phyloP scores from a whole-genome alignment of 1,284 basidiomycete genomes.

The Somion occarium region DNA sequence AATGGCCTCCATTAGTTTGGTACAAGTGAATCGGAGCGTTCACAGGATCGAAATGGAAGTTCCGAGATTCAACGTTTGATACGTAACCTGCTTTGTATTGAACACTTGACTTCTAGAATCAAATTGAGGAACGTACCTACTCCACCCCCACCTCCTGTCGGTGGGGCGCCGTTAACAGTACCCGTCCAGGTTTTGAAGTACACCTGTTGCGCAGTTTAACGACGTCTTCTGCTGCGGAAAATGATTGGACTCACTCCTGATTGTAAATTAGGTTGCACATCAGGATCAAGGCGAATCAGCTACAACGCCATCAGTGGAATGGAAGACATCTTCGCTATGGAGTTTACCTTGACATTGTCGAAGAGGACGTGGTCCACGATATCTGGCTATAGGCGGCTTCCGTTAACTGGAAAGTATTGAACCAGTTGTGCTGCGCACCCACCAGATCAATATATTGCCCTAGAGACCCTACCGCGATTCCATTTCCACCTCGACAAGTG shows the following conservation, averaged over 20 bases:
- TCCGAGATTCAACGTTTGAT: constrained; percentile 42
- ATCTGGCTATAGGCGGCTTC: constrained; percentile 39
- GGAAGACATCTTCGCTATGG: no score
- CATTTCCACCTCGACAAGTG: constrained; percentile 59
- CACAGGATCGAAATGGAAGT: constrained; percentile 45
- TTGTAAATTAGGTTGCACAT: constrained; percentile 51
- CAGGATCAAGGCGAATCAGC: constrained; percentile 41
- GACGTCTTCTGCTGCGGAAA: neutral
- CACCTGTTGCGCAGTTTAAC: constrained; percentile 30
- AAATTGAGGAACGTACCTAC: constrained; percentile 28
- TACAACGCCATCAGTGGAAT: no score
- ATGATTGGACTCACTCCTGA: constrained; percentile 35
- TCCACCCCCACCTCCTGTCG: constrained; percentile 61
- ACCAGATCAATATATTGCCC: constrained; percentile 57
- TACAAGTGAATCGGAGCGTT: constrained; percentile 42
- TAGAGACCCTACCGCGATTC: constrained; percentile 59
- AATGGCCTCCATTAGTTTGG: constrained; percentile 49
- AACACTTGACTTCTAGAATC: neutral
- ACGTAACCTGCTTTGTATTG: constrained; percentile 39
- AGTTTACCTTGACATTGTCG: constrained; percentile 41
- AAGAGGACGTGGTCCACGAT: constrained; percentile 53
- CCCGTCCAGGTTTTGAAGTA: constrained; percentile 67
- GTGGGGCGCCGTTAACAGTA: constrained; percentile 48
- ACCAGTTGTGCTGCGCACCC: no score
- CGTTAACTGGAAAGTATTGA: no score